These are phyloP conservation scores for Saccharomyces paradoxus DNA, from an alignment of 805 yeast species.

Conservation along the genomic window DNA sequence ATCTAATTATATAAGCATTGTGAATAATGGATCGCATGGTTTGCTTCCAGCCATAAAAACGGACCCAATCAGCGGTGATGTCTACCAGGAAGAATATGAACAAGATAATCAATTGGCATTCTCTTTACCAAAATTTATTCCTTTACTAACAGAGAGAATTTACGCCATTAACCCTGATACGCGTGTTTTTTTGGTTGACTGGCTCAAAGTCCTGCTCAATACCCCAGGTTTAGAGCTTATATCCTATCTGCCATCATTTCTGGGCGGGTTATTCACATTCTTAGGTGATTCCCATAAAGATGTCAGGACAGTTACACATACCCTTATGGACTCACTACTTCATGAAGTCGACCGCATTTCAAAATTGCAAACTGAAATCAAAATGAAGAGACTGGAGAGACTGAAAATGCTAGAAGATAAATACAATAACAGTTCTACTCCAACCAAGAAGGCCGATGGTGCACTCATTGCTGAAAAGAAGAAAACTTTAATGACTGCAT, in stretches of 20 bases:
- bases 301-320: conserved; percentile 77
- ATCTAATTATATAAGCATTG: conserved; percentile 70
- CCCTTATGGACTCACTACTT: conserved; percentile 62
- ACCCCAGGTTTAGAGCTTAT: conserved; percentile 87
- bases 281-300: conserved; percentile 79
- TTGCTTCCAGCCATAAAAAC: conserved; percentile 38
- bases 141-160: conserved; percentile 83
- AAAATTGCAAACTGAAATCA: conserved; percentile 51
- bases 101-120: conserved; percentile 54
- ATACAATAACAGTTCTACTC: conserved; percentile 14
- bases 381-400: conserved; percentile 22
- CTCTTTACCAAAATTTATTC: conserved; percentile 79
- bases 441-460: conserved; percentile 26
- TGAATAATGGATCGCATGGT: conserved; percentile 43
- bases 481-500: conserved; percentile 24
- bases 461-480: conserved; percentile 27
- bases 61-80: conserved; percentile 46
- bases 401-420: conserved; percentile 12
- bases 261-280: conserved; percentile 70
- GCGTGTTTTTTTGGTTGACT: conserved; percentile 81
- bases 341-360: conserved; percentile 75
- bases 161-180: conserved; percentile 90
- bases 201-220: conserved; percentile 88
- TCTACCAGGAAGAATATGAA: conserved; percentile 49
- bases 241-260: conserved; percentile 78